Percentiles rank a stretch among this genome's conserved stretches.
phyloP scores from a whole-genome alignment of 345 rosid species.

The Gossypioides kirkii region DNA sequence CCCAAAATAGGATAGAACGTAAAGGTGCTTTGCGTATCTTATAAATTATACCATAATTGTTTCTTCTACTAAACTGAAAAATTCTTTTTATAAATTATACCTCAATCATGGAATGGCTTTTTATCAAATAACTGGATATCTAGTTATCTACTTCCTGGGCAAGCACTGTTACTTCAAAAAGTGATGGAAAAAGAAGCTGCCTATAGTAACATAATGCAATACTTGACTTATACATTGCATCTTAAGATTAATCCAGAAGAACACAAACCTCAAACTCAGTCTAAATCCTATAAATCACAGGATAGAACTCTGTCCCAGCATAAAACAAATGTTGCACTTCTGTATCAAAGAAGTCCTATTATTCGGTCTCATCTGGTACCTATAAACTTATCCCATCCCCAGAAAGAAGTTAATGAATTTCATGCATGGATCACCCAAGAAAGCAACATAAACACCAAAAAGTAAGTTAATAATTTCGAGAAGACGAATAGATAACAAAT shows the following conservation, averaged over 20 bases:
- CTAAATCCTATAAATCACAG: neutral
- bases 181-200: neutral
- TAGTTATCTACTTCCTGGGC: neutral
- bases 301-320: neutral
- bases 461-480: neutral
- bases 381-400: neutral
- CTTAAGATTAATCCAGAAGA: neutral
- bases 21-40: no score
- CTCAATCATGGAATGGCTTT: no score
- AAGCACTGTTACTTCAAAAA: neutral
- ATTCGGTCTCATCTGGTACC: neutral
- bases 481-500: neutral
- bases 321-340: neutral
- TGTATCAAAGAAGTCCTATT: neutral
- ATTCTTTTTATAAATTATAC: no score
- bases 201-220: no score
- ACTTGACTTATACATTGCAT: neutral
- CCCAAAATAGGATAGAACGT: no score
- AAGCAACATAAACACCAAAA: neutral
- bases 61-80: no score
- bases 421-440: neutral
- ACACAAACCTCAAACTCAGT: neutral
- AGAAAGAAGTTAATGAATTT: neutral
- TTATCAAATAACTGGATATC: no score
- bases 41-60: no score